Conservation (phyloP, 495 filamentous ascomycete species). For the Lophiostoma macrostomum region DNA sequence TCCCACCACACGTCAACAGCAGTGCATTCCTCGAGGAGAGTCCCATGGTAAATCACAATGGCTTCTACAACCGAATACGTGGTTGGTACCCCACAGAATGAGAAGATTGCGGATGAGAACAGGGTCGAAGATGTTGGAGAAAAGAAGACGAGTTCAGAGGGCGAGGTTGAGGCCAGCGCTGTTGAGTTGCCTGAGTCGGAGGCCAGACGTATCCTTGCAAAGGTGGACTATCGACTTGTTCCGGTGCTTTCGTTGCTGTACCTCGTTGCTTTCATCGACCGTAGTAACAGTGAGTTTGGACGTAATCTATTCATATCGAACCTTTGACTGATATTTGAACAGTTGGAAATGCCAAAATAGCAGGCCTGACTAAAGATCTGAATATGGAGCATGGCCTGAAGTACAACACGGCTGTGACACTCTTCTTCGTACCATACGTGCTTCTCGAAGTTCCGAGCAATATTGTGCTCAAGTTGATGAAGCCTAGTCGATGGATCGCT, state of each 20-base stretch:
- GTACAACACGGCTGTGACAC: slow-evolving; percentile 32
- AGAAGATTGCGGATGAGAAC: slow-evolving; percentile 3
- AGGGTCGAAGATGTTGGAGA: slow-evolving; percentile 23
- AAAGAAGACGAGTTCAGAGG: slow-evolving; percentile 20
- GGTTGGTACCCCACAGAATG: not conserved
- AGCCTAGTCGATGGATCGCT: slow-evolving; percentile 21
- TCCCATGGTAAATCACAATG: no score
- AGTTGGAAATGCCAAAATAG: slow-evolving; percentile 33
- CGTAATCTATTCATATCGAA: not conserved
- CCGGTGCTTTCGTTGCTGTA: slow-evolving; percentile 26
- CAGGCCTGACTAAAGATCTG: slow-evolving; percentile 26
- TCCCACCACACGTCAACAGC: no score
- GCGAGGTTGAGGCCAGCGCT: slow-evolving; percentile 1
- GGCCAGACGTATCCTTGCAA: slow-evolving; percentile 14
- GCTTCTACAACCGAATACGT: no score
- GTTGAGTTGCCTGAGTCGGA: slow-evolving; percentile 14
- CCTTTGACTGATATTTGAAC: slow-evolving; percentile 1
- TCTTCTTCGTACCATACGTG: slow-evolving; percentile 45
- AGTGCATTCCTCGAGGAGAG: no score
- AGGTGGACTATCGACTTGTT: slow-evolving; percentile 30
- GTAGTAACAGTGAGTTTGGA: slow-evolving; percentile 37
- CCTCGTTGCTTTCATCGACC: slow-evolving; percentile 30
- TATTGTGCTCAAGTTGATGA: slow-evolving; percentile 32
- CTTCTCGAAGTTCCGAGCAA: slow-evolving; percentile 36
- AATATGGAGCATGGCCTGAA: slow-evolving; percentile 17